A percentile compares a stretch with the other conserved stretches of the same genome.
Evolutionary conservation across 1,139 yeast genomes (phyloP).

Genomic region (Magnusiomyces fungicola): DNA sequence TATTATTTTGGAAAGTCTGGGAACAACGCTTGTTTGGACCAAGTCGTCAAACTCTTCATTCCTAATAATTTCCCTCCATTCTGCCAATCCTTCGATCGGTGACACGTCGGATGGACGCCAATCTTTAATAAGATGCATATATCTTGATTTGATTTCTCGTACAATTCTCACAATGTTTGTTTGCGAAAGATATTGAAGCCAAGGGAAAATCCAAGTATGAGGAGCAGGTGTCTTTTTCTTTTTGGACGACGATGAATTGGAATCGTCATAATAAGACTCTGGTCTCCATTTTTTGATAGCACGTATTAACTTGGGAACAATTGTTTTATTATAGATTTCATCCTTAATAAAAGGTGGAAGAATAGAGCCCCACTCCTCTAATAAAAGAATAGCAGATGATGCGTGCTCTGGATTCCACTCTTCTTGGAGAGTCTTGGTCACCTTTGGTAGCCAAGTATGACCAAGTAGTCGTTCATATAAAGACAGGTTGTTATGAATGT

Average conservation of each 20-base stretch:
- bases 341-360: conserved; percentile 33
- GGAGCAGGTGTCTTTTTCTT: conserved; percentile 23
- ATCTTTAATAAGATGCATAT: conserved; percentile 26
- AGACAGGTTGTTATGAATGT: conserved; percentile 16
- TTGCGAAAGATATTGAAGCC: conserved; percentile 34
- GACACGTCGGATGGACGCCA: conserved; percentile 33
- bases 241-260: conserved; percentile 1
- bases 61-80: conserved; percentile 38
- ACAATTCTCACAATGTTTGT: conserved; percentile 24
- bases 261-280: conserved; percentile 6
- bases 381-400: conserved; percentile 24
- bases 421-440: conserved; percentile 27
- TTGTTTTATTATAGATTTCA: conserved; percentile 26
- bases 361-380: conserved; percentile 40
- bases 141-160: conserved; percentile 29
- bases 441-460: conserved; percentile 33
- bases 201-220: conserved; percentile 40
- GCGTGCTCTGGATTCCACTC: conserved; percentile 34
- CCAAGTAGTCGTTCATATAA: conserved; percentile 34
- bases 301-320: conserved; percentile 35
- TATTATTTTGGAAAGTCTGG: conserved; percentile 30
- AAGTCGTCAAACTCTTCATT: conserved; percentile 25
- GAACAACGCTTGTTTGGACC: conserved; percentile 28
- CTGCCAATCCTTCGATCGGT: conserved; percentile 29
- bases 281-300: conserved; percentile 37